These are phyloP conservation scores for Trametes gibbosa DNA, from an alignment of 768 basidiomycete species.

Conservation along the genomic window DNA sequence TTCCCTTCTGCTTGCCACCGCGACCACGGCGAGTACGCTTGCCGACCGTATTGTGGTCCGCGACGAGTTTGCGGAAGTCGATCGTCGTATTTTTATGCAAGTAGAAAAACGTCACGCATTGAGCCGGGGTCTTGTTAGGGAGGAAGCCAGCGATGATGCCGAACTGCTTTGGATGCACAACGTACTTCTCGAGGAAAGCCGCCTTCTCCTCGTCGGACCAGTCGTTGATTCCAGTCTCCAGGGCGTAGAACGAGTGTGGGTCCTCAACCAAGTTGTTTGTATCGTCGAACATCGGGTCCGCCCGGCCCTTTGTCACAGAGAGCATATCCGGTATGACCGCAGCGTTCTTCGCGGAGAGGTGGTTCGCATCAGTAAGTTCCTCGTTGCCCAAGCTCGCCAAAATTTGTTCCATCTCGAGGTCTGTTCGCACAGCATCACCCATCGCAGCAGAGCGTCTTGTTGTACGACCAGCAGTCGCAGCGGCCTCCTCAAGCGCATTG, in stretches of 20 bases:
- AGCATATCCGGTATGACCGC: conserved; percentile 92
- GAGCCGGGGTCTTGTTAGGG: conserved; percentile 78
- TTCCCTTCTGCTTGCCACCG: conserved; percentile 69
- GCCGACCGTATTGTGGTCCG: conserved; percentile 55
- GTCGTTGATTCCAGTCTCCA: conserved; percentile 68
- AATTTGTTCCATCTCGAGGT: conserved; percentile 96
- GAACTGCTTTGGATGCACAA: conserved; percentile 89
- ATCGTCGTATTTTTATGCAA: conserved; percentile 87
- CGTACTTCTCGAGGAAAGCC: conserved; percentile 77
- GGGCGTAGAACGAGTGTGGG: conserved; percentile 74
- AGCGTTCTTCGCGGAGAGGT: conserved; percentile 81
- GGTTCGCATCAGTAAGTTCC: conserved; percentile 88
- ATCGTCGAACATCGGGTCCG: conserved; percentile 75
- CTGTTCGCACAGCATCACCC: conserved; percentile 89
- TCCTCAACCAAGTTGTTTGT: conserved; percentile 78
- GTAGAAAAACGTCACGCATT: conserved; percentile 95
- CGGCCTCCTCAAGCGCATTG: conserved; percentile 41
- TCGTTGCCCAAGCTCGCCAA: conserved; percentile 92
- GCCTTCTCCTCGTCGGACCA: conserved; percentile 88
- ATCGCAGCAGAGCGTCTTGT: conserved; percentile 74
- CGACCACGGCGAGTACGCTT: conserved; percentile 62
- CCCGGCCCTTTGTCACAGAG: conserved; percentile 56
- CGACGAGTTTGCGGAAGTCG: conserved; percentile 77
- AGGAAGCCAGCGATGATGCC: conserved; percentile 83
- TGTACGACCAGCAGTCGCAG: conserved; percentile 49